A percentile compares a stretch with the other conserved stretches of the same genome.
These are phyloP conservation scores for Yamadazyma friedrichii DNA, from an alignment of 1,139 yeast genomes.

Conservation along the genomic window DNA sequence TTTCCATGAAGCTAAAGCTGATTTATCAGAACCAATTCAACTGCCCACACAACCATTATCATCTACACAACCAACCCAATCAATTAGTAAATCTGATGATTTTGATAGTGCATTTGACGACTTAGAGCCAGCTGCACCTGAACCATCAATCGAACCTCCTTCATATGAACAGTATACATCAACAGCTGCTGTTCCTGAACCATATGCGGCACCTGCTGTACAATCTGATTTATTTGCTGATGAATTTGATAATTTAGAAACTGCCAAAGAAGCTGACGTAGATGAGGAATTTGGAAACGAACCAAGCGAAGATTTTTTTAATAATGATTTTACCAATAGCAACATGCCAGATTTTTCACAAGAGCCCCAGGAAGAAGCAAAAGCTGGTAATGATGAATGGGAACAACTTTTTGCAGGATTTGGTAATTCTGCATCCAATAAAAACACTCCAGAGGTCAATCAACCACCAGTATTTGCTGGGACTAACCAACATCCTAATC, in stretches of 20 bases:
- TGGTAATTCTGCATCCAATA: slow-evolving; percentile 51
- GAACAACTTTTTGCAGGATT: slow-evolving; percentile 91
- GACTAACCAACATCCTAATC: slow-evolving; percentile 6
- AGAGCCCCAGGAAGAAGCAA: slow-evolving; percentile 11
- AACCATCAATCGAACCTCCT: slow-evolving; percentile 8
- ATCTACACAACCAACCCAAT: neutral
- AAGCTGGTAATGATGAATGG: slow-evolving; percentile 72
- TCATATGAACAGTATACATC: neutral
- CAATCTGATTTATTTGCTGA: slow-evolving; percentile 36
- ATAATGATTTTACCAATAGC: slow-evolving; percentile 42
- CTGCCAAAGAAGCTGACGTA: slow-evolving; percentile 43
- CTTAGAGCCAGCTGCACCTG: slow-evolving; percentile 39
- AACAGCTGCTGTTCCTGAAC: neutral
- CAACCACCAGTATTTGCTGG: slow-evolving; percentile 7
- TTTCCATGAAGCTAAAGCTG: slow-evolving; percentile 18
- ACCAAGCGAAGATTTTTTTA: slow-evolving; percentile 23
- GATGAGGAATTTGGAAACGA: slow-evolving; percentile 16
- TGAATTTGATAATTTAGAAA: slow-evolving; percentile 39
- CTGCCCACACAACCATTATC: slow-evolving; percentile 1
- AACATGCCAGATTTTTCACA: slow-evolving; percentile 29
- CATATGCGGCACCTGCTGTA: slow-evolving; percentile 7
- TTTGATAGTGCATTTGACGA: slow-evolving; percentile 40
- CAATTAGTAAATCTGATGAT: slow-evolving; percentile 18
- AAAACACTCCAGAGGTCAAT: slow-evolving; percentile 12
- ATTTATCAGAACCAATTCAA: slow-evolving; percentile 4